Evolutionary conservation across 2,329 filamentous ascomycete species (phyloP).

Genomic region (Exophiala viscosa): DNA sequence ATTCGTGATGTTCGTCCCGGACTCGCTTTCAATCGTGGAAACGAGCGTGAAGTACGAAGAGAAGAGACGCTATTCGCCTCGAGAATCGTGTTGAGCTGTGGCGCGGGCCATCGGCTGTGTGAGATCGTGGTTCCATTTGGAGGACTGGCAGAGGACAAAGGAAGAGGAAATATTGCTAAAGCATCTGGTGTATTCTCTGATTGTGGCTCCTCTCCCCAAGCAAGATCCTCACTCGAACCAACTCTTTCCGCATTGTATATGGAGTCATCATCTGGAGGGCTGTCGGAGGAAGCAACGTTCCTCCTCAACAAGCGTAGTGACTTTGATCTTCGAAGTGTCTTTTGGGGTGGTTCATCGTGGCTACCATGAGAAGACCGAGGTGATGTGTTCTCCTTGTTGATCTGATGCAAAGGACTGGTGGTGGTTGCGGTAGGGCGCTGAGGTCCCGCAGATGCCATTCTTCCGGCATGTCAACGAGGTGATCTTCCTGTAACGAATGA

Average conservation of each 20-base stretch:
- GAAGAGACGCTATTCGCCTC: conserved; percentile 30
- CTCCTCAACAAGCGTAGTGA: conserved; percentile 20
- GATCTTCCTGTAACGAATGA: not conserved
- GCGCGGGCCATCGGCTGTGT: conserved; percentile 26
- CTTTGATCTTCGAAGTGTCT: conserved; percentile 18
- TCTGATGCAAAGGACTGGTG: not conserved
- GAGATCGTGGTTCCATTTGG: conserved; percentile 11
- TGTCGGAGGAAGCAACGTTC: conserved; percentile 32
- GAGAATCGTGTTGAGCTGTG: conserved; percentile 30
- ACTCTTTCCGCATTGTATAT: conserved; percentile 38
- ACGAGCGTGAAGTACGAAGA: conserved; percentile 20
- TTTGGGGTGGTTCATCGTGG: conserved; percentile 1
- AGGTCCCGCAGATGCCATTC: not conserved
- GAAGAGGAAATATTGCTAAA: conserved; percentile 24
- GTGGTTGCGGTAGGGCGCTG: not conserved
- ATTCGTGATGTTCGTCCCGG: conserved; percentile 1
- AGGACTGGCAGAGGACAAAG: conserved; percentile 24
- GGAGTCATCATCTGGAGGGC: conserved; percentile 35
- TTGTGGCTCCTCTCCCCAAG: not conserved
- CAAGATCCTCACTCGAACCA: conserved; percentile 29
- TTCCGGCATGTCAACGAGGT: not conserved
- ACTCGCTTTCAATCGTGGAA: conserved; percentile 7
- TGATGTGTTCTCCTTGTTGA: not conserved
- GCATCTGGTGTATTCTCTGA: conserved; percentile 7
- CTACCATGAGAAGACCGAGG: not conserved